Evolutionary conservation across 495 filamentous ascomycete species (phyloP).

Genomic region (Podospora bellae-mahoneyi): DNA sequence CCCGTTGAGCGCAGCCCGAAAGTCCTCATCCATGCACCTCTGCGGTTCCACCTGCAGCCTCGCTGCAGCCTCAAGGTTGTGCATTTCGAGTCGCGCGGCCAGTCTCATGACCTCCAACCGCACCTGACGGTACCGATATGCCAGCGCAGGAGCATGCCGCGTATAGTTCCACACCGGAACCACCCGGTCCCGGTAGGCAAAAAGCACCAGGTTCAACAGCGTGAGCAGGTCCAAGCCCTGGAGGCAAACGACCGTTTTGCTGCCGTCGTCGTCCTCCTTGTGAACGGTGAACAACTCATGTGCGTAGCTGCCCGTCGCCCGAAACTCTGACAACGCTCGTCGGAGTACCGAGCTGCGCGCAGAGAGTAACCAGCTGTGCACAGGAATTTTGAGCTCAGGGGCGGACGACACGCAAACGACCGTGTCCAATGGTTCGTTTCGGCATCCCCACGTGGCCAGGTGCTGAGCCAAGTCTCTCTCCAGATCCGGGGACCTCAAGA

Average conservation of each 20-base stretch:
- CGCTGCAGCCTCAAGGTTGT: slow-evolving; percentile 67
- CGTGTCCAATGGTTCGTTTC: slow-evolving; percentile 42
- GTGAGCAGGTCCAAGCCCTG: slow-evolving; percentile 68
- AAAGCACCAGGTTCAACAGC: slow-evolving; percentile 73
- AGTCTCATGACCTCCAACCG: slow-evolving; percentile 79
- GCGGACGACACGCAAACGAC: slow-evolving; percentile 52
- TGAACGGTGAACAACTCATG: slow-evolving; percentile 60
- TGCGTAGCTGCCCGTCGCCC: slow-evolving; percentile 36
- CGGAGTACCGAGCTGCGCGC: slow-evolving; percentile 70
- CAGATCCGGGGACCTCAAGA: slow-evolving; percentile 55
- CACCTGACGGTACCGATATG: slow-evolving; percentile 69
- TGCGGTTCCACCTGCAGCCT: slow-evolving; percentile 66
- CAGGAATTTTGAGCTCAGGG: slow-evolving; percentile 66
- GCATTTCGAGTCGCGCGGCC: slow-evolving; percentile 62
- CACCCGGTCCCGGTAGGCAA: slow-evolving; percentile 74
- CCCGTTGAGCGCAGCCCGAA: slow-evolving; percentile 60
- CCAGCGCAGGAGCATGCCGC: slow-evolving; percentile 57
- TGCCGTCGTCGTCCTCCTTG: slow-evolving; percentile 47
- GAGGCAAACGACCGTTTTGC: slow-evolving; percentile 54
- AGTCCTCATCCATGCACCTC: slow-evolving; percentile 61
- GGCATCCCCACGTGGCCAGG: slow-evolving; percentile 35
- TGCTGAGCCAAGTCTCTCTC: slow-evolving; percentile 52
- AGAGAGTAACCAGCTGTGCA: slow-evolving; percentile 76
- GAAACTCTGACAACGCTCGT: slow-evolving; percentile 53
- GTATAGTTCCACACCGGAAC: slow-evolving; percentile 82